Percentiles rank a stretch among this genome's conserved stretches.
These are phyloP conservation scores for Cucurbita argyrosperma DNA, from an alignment of 306 rosid species.

Conservation along the genomic window DNA sequence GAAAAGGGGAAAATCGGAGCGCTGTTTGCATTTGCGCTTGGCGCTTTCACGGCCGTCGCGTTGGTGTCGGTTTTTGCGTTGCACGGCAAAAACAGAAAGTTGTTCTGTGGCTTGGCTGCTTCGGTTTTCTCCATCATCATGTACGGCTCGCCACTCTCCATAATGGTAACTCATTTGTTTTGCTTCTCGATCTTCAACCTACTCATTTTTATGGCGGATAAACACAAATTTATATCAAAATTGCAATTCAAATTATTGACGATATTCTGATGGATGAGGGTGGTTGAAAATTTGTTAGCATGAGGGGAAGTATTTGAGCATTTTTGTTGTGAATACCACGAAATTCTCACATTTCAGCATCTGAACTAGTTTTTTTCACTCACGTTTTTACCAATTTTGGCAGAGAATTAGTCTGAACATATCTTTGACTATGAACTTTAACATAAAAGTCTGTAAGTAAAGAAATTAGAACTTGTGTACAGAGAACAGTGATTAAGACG, in stretches of 20 bases:
- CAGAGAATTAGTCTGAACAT: too few species aligned
- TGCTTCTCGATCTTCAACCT: not conserved
- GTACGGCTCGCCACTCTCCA: conserved; percentile 85
- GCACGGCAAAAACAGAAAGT: conserved; percentile 33
- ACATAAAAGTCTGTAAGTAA: too few species aligned
- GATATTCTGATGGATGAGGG: not conserved
- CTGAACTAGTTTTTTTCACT: not conserved
- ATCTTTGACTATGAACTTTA: too few species aligned
- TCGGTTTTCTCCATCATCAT: conserved; percentile 67
- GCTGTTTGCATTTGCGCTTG: conserved; percentile 27
- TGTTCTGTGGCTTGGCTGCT: conserved; percentile 65
- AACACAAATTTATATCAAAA: too few species aligned
- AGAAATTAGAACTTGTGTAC: not conserved
- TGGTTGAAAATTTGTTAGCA: not conserved
- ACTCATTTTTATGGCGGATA: too few species aligned
- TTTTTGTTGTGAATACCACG: too few species aligned
- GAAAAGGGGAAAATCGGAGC: conserved; percentile 44
- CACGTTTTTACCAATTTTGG: not conserved
- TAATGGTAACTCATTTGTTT: conserved; percentile 35
- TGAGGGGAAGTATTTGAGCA: not conserved
- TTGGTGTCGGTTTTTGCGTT: conserved; percentile 59
- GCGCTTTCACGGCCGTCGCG: conserved; percentile 40
- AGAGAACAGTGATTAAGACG: conserved; percentile 66
- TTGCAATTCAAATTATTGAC: too few species aligned
- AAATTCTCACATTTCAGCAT: not conserved